Conservation (phyloP, 768 basidiomycete genomes). For the Russula ochroleuca region DNA sequence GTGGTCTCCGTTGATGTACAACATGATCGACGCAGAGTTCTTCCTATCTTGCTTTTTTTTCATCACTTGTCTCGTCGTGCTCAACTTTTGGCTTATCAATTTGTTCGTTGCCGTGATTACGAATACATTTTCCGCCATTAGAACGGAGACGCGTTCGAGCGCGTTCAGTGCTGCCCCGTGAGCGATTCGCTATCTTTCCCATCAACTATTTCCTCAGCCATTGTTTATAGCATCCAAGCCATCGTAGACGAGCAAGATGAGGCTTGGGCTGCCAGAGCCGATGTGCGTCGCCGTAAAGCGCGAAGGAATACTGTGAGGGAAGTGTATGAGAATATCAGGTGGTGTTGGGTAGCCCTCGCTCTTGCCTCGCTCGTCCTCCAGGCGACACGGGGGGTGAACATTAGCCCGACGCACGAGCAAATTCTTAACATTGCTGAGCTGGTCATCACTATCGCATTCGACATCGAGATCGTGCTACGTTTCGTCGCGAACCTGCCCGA, state of each 20-base stretch:
- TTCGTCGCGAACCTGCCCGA: slow-evolving; percentile 68
- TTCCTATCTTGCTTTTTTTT: slow-evolving; percentile 86
- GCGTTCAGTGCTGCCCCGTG: slow-evolving; percentile 84
- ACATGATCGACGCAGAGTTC: slow-evolving; percentile 85
- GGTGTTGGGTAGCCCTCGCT: slow-evolving; percentile 74
- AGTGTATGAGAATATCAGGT: slow-evolving; percentile 55
- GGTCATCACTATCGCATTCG: slow-evolving; percentile 76
- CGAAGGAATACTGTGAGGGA: slow-evolving; percentile 49
- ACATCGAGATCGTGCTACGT: slow-evolving; percentile 80
- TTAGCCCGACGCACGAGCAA: slow-evolving; percentile 42
- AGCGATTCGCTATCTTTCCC: slow-evolving; percentile 31
- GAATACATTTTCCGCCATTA: slow-evolving; percentile 84
- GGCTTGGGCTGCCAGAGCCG: slow-evolving; percentile 44
- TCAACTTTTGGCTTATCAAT: slow-evolving; percentile 95
- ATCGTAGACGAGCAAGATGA: slow-evolving; percentile 58
- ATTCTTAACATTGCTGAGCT: slow-evolving; percentile 65
- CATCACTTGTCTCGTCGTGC: slow-evolving; percentile 73
- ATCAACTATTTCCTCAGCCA: neutral
- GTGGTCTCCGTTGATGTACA: slow-evolving; percentile 85
- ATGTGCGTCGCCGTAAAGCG: slow-evolving; percentile 42
- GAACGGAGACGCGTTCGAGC: slow-evolving; percentile 80
- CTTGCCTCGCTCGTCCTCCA: slow-evolving; percentile 68
- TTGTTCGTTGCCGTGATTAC: slow-evolving; percentile 95
- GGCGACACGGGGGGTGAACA: slow-evolving; percentile 57
- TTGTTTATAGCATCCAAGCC: slow-evolving; percentile 35